Evolutionary conservation across 768 basidiomycete genomes (phyloP), one percentile per base, ranked within the genome.

Genomic region (Myochromella boudieri): DNA sequence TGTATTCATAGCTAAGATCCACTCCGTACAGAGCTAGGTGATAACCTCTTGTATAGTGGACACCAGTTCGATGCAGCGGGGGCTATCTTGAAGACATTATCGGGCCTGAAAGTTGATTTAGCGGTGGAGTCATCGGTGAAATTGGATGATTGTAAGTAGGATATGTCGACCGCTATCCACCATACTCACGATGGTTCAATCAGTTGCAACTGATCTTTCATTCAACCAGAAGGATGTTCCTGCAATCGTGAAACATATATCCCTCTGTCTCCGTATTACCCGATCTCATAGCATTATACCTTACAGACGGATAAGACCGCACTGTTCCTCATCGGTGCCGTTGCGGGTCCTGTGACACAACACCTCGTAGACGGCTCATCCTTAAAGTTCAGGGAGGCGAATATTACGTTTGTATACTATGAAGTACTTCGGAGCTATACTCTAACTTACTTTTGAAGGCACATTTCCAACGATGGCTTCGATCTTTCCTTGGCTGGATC

Each of bases 271-370:
- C 36, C 33, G 22, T 10, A 41, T 29, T 12, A 3, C 18, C 6
- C 9, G 27, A 12, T 44, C 41, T 6, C 4, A 18, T 11, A 32
- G 37, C 1, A 18, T 31, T 9, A 42, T 18, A 9, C 1, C 11
- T 18, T 15, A 14, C 48, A 85, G 78, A 82, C 80, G 2, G 87
- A 87, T 60, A 57, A 72, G 50, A 81, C 81, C 2, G 78, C 75
- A 0, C 64, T 89, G 20, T 85, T 77, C 64, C 71, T 87, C 40
- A 82, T 87, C 31, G 83, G 84, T n/a, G 83, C 78, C 3, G 82
- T 87, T 24, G 82, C 84, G 32, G 81, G 75, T 14, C 83, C 85
- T 11, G 67, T 84, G 22, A 77, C 81, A 2, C 86, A 87, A 61
- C 68, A 73, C 53, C 72, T 89, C 12, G 85, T 88, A 20, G 75